Evolutionary conservation across 176 grass and related monocot species (phyloP), one percentile per base, ranked within the genome.

Genomic region (Zoysia japonica): DNA sequence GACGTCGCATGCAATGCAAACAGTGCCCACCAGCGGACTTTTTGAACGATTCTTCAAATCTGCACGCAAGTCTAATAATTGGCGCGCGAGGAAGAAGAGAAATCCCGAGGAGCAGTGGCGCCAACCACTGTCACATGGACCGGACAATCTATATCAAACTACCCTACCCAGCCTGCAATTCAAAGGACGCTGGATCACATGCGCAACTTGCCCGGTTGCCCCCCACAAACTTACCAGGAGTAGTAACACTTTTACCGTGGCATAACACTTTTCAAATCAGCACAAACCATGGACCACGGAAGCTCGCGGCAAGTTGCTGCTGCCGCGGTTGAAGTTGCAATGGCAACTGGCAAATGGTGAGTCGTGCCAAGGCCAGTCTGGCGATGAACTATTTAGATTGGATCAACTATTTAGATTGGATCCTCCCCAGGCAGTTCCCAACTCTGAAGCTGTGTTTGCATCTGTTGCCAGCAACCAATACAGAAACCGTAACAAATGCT

Each of bases 71-170:
- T 40, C 46, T 75, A 69, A 85, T 85, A 72, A 85, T 85, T 85
- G 83, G 78, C 60, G 72, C 38, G 83, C 10, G 42, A 2, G 43
- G 19, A 7, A 3, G 4, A 47, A 40, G 70, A 76, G 87, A 82
- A 81, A 85, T 89, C 78, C 36, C 72, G 78, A 89, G 78, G 72
- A 44, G 48, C 78, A 85, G 66, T 85, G 66, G 77, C 51, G 71
- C 72, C 78, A 89, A 71, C 82, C 36, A 77, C 57, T 71, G 72
- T 85, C 87, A 85, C 87, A 82, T 81, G 87, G 72, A 44, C 59
- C 52, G 5, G 2, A 11, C 51, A 56, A n/a, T 2, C 65, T 28
- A 28, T 28, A 67, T 80, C 80, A 80, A 89, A 65, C 81, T 39
- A 88, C 76, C 70, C 76, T 79, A 43, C 71, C 77, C 50, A 52